Percentiles rank a stretch among this genome's conserved stretches.
These are phyloP conservation scores for Termitomyces sp. DNA, from an alignment of 768 basidiomycete species.

Conservation along the genomic window DNA sequence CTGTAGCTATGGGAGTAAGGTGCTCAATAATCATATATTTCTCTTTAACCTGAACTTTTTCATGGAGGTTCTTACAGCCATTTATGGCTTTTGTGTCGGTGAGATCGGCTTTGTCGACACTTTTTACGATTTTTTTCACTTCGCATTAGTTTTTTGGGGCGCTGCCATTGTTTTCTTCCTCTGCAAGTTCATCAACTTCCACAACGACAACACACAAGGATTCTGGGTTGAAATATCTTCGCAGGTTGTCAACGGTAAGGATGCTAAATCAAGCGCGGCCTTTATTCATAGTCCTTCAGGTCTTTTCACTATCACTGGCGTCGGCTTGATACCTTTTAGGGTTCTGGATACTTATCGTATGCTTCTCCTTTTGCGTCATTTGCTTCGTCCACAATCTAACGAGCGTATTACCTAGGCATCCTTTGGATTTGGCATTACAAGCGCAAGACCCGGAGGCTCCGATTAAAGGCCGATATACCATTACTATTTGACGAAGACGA, in stretches of 20 bases:
- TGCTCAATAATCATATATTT: conserved; percentile 6
- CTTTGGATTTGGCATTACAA: conserved; percentile 72
- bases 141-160: conserved; percentile 70
- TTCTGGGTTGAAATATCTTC: conserved; percentile 80
- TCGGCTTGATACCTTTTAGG: conserved; percentile 75
- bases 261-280: background rate
- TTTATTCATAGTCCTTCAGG: conserved; percentile 28
- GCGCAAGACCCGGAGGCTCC: conserved; percentile 47
- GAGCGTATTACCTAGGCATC: conserved; percentile 42
- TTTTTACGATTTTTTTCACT: background rate
- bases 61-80: conserved; percentile 50
- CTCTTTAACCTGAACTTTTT: background rate
- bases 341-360: conserved; percentile 70
- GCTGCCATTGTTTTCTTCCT: conserved; percentile 77
- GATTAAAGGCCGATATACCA: conserved; percentile 60
- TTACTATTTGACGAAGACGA: conserved; percentile 72
- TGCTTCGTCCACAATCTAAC: background rate
- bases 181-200: conserved; percentile 60
- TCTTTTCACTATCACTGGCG: conserved; percentile 75
- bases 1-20: conserved; percentile 63
- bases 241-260: conserved; percentile 69
- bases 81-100: conserved; percentile 77
- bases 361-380: conserved; percentile 14
- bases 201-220: conserved; percentile 62
- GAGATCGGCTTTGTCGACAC: conserved; percentile 12